These are phyloP conservation scores for Rhytidhysteron rufulum DNA, from an alignment of 2,329 filamentous ascomycete genomes.

Conservation along the genomic window DNA sequence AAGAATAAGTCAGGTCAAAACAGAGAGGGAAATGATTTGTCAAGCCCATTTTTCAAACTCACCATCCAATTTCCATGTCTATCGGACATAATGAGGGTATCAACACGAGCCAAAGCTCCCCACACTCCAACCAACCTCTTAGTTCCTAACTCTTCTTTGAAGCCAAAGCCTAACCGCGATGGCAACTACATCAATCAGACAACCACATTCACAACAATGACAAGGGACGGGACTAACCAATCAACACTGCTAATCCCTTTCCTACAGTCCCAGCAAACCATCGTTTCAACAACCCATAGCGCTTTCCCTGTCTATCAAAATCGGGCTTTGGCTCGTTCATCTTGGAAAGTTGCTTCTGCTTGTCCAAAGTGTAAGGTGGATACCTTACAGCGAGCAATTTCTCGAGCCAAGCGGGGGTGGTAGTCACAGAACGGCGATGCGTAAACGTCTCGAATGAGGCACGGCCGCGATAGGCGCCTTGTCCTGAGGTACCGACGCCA, in stretches of 20 bases:
- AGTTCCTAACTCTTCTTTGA: conserved; percentile 26
- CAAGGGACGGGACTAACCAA: conserved; percentile 24
- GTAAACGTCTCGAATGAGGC: conserved; percentile 68
- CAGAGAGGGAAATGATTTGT: no score
- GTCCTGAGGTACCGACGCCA: conserved; percentile 75
- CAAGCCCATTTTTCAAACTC: no score
- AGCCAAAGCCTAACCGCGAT: conserved; percentile 25
- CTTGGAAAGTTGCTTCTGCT: conserved; percentile 48
- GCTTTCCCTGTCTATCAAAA: conserved; percentile 56
- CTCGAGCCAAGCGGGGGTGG: conserved; percentile 66
- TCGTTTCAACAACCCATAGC: conserved; percentile 30
- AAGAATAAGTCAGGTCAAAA: no score
- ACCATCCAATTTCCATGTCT: no score
- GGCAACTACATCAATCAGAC: conserved; percentile 22
- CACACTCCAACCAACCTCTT: conserved; percentile 1
- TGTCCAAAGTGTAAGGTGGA: conserved; percentile 55
- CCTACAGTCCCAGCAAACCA: conserved; percentile 22
- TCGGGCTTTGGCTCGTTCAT: conserved; percentile 54
- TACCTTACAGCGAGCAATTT: conserved; percentile 63
- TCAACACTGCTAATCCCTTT: conserved; percentile 19
- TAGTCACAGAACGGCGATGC: conserved; percentile 58
- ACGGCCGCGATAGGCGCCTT: conserved; percentile 73
- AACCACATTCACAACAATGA: background rate
- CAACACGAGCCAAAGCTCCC: no score
- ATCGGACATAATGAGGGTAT: no score